Conservation (phyloP, 306 rosid genomes). For the Amphicarpaea edgeworthii region DNA sequence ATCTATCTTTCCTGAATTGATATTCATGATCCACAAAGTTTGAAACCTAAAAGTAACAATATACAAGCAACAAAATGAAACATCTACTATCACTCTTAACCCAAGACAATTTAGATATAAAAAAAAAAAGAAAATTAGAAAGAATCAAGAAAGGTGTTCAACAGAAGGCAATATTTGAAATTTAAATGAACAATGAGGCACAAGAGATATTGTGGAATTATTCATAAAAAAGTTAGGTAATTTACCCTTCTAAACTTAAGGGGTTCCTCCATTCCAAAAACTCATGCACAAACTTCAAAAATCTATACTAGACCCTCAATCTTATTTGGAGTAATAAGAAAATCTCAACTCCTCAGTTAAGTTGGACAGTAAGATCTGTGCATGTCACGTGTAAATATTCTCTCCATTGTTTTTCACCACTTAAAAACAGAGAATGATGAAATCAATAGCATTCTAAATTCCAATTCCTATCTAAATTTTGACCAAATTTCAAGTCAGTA, state of each 20-base stretch:
- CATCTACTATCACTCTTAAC: slow-evolving; percentile 6
- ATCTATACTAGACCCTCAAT: neutral
- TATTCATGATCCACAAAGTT: slow-evolving; percentile 76
- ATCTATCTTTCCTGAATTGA: slow-evolving; percentile 62
- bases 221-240: neutral
- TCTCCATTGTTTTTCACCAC: neutral
- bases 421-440: slow-evolving; percentile 9
- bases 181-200: slow-evolving; percentile 17
- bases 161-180: slow-evolving; percentile 14
- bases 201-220: neutral
- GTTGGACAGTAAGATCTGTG: neutral
- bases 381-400: slow-evolving; percentile 1
- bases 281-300: neutral
- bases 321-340: slow-evolving; percentile 6
- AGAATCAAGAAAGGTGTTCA: neutral
- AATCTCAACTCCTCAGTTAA: neutral
- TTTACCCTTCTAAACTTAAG: slow-evolving; percentile 4
- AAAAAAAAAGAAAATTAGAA: neutral
- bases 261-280: neutral
- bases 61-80: neutral
- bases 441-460: slow-evolving; percentile 14
- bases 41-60: slow-evolving; percentile 64
- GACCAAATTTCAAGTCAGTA: neutral
- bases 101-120: neutral
- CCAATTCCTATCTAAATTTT: neutral